Evolutionary conservation across 345 rosid genomes (phyloP), one percentile per base, ranked within the genome.

Genomic region (Camelina sativa): DNA sequence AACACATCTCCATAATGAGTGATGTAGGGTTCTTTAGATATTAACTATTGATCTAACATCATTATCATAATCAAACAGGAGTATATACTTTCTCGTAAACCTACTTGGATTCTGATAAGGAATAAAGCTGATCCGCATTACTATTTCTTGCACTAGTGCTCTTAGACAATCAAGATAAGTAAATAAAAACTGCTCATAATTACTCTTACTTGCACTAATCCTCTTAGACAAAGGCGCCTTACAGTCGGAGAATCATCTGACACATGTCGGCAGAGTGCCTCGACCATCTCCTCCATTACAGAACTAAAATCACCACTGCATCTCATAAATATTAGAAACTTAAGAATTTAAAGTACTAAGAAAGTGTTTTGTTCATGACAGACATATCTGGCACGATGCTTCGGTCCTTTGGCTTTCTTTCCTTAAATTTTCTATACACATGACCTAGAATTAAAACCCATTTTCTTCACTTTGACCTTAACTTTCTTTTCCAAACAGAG

Each of bases 231-330:
- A 79, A 94, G 98, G 79, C 97, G 81, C 76, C 97, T 86, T 77
- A 94, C 97, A 34, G 90, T 88, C 35, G 98, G 87, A 79, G 97
- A 91, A 75, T 89, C 98, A 80, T 94, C 98, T 62, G 98, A 94
- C 13, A 88, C 96, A 84, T 91, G 93, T 63, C 95, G 82, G 78
- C 98, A 94, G 67, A 94, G 81, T 53, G 88, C 88, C 81, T 91
- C 97, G 63, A 91, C 98, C 97, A 94, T 94, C 79, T 91, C 85
- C 82, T 94, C 97, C 85, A 94, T 82, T 5, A 88, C 79, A 58
- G 98, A 85, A 80, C 68, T 80, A 79, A 78, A 84, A 17, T 90
- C 96, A 37, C 86, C 87, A 82, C 98, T 91, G 88, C 83, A 82
- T 22, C 48, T 77, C 75, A 58, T 55, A 71, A 12, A 77, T 58